Percentiles rank a stretch among this genome's conserved stretches.
Evolutionary conservation across 2,329 filamentous ascomycete species (phyloP).

Genomic region (Aspergillus spinulosporus): DNA sequence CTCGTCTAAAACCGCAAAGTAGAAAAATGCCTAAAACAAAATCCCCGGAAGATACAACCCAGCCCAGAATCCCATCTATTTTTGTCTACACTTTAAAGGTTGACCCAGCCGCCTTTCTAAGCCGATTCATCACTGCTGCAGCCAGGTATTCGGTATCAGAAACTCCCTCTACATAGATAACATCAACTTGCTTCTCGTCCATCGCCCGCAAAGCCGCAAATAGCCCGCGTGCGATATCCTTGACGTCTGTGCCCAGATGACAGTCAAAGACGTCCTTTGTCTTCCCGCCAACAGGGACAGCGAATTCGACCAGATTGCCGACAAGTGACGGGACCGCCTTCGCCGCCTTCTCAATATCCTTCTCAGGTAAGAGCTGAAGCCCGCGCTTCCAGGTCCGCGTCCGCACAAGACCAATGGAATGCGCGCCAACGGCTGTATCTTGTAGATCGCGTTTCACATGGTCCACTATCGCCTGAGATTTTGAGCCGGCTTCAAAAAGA

Average conservation of each 20-base stretch:
- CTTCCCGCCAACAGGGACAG: slow-evolving; percentile 28
- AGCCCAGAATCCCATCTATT: neutral
- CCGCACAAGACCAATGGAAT: slow-evolving; percentile 42
- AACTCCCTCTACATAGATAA: slow-evolving; percentile 90
- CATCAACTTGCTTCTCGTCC: slow-evolving; percentile 73
- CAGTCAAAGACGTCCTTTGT: slow-evolving; percentile 62
- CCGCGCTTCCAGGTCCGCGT: slow-evolving; percentile 41
- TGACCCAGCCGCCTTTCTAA: slow-evolving; percentile 71
- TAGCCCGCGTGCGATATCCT: slow-evolving; percentile 77
- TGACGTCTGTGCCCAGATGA: slow-evolving; percentile 67
- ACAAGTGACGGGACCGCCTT: slow-evolving; percentile 28
- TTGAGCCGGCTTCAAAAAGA: slow-evolving; percentile 67
- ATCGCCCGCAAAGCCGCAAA: slow-evolving; percentile 86
- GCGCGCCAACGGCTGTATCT: slow-evolving; percentile 30
- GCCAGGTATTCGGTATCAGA: slow-evolving; percentile 73
- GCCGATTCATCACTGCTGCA: slow-evolving; percentile 80
- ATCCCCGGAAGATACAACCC: no score
- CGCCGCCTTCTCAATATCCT: slow-evolving; percentile 24
- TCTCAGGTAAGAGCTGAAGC: slow-evolving; percentile 27
- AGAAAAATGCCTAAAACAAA: neutral
- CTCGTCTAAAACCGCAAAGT: neutral
- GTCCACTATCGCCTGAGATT: slow-evolving; percentile 27
- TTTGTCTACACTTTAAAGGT: slow-evolving; percentile 49
- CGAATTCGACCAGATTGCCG: slow-evolving; percentile 30
- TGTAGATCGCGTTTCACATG: slow-evolving; percentile 37